Evolutionary conservation across 176 grass and related monocot genomes (phyloP), one percentile per base, ranked within the genome.

Genomic region (Aegilops bicornis): DNA sequence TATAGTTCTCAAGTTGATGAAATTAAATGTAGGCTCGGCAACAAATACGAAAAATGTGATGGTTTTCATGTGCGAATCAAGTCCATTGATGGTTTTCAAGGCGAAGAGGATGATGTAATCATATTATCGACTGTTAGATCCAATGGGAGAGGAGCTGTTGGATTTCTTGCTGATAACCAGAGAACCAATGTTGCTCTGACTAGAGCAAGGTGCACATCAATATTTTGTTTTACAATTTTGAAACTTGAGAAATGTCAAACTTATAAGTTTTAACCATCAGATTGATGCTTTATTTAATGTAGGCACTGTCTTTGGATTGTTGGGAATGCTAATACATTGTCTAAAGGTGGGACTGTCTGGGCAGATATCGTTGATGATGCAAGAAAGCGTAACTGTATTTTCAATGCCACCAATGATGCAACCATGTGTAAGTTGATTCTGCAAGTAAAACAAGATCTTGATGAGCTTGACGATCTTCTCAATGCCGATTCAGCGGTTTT

Each of bases 231-330:
- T 35, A 35, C 30, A 31, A 31, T 31, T 31, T 31, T 31, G 30
- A 3, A 31, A 31, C 30, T 31, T 31, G 30, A 31, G 3, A 23
- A 23, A 47, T 54, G 78, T 48, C 24, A 8, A 8, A 64, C 1
- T 3, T 22, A 66, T 23, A 42, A 76, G 11, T 50, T 56, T 75
- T 12, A 15, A 29, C 6, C 42, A 36, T 63, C 10, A 73, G 17
- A 69, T 78, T 27, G 8, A 78, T 54, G 36, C 48, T 82, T 71
- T 87, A 27, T 73, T 54, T 82, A 8, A 65, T 97, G 27, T 79
- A 97, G 95, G 81, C 92, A 97, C 61, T 94, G 88, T 65, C 88
- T 97, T 36, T 97, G 92, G 95, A 91, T 97, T 61, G 73, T 94
- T 19, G 95, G 92, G 39, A 94, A 92, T 89, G 84, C 83, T 31